Evolutionary conservation across 176 grass and related monocot genomes (phyloP).

Genomic region (Pharus latifolius): DNA sequence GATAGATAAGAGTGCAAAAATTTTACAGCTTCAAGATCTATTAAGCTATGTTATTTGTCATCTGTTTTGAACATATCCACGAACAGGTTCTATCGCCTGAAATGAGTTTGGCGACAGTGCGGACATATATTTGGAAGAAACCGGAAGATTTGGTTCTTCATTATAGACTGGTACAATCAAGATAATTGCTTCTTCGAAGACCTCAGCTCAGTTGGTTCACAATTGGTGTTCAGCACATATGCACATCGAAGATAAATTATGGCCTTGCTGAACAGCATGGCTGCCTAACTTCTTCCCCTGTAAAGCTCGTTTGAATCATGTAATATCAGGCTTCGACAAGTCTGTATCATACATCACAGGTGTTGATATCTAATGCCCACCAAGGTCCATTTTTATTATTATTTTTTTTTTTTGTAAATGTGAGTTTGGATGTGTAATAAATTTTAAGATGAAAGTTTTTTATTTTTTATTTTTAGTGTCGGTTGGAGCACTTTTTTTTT

Average conservation of each 20-base stretch:
- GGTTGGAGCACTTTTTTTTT: neutral
- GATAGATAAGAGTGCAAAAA: neutral
- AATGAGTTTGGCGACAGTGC: constrained; percentile 44
- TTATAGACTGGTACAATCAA: constrained; percentile 33
- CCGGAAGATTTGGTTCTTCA: constrained; percentile 49
- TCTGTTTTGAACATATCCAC: no score
- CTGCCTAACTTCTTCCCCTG: no score
- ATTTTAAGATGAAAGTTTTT: neutral
- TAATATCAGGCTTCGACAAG: no score
- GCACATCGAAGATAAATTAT: no score
- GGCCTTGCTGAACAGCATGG: no score
- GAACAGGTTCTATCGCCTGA: constrained; percentile 34
- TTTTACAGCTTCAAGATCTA: neutral
- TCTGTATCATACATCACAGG: no score
- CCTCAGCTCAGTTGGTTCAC: no score
- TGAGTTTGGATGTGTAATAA: neutral
- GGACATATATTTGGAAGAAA: constrained; percentile 52
- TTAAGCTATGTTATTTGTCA: neutral
- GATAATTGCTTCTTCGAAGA: constrained; percentile 5
- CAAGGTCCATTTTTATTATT: neutral
- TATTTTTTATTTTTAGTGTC: neutral
- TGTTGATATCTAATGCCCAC: neutral
- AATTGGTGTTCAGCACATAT: no score
- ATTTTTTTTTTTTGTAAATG: neutral
- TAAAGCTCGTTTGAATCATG: no score